Percentiles rank a stretch among this genome's conserved stretches.
Conservation (phyloP, 1,284 basidiomycete genomes). For the Coriolopsis trogii region DNA sequence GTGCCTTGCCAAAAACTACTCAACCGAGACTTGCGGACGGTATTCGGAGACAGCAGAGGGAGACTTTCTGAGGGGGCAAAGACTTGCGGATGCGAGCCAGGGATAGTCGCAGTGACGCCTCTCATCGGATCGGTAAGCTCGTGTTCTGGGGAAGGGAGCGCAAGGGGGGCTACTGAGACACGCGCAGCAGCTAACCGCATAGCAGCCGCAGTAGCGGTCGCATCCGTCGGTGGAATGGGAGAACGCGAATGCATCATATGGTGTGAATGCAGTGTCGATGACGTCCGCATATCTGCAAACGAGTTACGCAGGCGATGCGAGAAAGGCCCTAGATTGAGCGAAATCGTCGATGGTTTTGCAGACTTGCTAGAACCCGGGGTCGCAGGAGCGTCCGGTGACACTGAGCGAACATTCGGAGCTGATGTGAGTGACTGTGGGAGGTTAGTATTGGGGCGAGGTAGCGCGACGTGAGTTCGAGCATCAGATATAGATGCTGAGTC, state of each 20-base stretch:
- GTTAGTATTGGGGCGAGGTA: neutral
- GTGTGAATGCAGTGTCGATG: slow-evolving; percentile 13
- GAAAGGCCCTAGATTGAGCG: slow-evolving; percentile 30
- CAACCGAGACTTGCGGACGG: slow-evolving; percentile 55
- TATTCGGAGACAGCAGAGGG: slow-evolving; percentile 47
- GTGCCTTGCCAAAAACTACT: slow-evolving; percentile 75
- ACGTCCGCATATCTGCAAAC: slow-evolving; percentile 50
- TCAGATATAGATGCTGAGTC: neutral
- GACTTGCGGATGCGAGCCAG: slow-evolving; percentile 53
- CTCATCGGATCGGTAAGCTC: slow-evolving; percentile 87
- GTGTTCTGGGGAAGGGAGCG: slow-evolving; percentile 84
- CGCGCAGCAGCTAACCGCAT: slow-evolving; percentile 82
- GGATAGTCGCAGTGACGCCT: slow-evolving; percentile 65
- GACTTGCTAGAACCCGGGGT: slow-evolving; percentile 5
- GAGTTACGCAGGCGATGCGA: slow-evolving; percentile 59
- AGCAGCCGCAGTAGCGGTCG: slow-evolving; percentile 76
- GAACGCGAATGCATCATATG: slow-evolving; percentile 32
- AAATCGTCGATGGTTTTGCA: slow-evolving; percentile 24
- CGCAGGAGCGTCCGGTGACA: slow-evolving; percentile 6
- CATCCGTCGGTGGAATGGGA: slow-evolving; percentile 47
- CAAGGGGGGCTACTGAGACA: slow-evolving; percentile 76
- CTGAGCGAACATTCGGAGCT: neutral
- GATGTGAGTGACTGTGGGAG: neutral
- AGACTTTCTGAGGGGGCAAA: neutral
- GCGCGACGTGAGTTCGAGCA: neutral